phyloP scores from a whole-genome alignment of 306 rosid genomes.

The Cucurbita ficifolia region DNA sequence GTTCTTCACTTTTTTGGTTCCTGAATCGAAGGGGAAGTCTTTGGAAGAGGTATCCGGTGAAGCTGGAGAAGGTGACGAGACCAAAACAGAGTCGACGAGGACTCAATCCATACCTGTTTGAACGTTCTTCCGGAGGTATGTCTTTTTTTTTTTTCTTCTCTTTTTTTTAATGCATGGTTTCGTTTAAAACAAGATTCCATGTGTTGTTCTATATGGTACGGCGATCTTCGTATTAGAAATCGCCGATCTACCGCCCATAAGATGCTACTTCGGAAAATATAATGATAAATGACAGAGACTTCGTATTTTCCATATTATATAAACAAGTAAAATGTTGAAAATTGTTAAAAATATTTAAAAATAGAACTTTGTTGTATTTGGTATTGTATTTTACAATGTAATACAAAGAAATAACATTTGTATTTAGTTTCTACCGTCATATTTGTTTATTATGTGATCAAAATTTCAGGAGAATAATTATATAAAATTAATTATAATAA shows the following conservation, averaged over 20 bases:
- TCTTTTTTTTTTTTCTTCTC: too few species aligned
- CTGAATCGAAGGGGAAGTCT: conserved; percentile 74
- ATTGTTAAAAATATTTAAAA: too few species aligned
- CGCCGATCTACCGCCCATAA: too few species aligned
- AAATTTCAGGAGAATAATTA: too few species aligned
- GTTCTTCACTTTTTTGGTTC: conserved; percentile 61
- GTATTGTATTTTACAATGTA: too few species aligned
- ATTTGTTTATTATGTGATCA: too few species aligned
- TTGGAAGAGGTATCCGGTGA: conserved; percentile 73
- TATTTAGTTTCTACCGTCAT: too few species aligned
- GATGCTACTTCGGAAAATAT: not conserved
- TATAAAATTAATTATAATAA: too few species aligned
- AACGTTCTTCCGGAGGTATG: too few species aligned
- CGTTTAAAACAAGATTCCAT: not conserved
- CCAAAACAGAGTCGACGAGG: not conserved
- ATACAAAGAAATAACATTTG: too few species aligned
- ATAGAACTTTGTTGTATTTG: too few species aligned
- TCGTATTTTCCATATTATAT: not conserved
- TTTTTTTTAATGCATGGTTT: not conserved
- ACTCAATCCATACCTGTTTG: not conserved
- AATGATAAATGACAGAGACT: not conserved
- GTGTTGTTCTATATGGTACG: not conserved
- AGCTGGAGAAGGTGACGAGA: conserved; percentile 32
- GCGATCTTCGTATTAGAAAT: not conserved
- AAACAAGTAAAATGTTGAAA: too few species aligned